Conservation (phyloP, 805 yeast genomes). For the Trichomonascus vanleenenianus region DNA sequence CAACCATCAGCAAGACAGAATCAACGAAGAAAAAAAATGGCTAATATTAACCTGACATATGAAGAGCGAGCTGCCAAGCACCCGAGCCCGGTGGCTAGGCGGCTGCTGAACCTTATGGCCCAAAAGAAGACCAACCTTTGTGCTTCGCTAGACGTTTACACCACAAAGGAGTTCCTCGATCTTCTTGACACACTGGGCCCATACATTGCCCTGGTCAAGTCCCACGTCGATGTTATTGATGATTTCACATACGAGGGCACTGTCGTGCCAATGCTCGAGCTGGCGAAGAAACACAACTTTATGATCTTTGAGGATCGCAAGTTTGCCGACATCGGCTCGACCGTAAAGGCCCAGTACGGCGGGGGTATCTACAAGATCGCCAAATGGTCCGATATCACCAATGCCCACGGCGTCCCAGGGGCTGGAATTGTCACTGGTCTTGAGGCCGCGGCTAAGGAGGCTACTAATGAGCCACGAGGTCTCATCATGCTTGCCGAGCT, state of each 20-base stretch:
- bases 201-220: conserved; percentile 81
- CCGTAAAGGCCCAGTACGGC: conserved; percentile 88
- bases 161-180: conserved; percentile 64
- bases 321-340: conserved; percentile 97
- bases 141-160: conserved; percentile 86
- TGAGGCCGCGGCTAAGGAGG: conserved; percentile 64
- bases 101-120: conserved; percentile 68
- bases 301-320: conserved; percentile 94
- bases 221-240: conserved; percentile 88
- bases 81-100: conserved; percentile 69
- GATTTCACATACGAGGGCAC: conserved; percentile 83
- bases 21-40: conserved; percentile 2
- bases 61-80: conserved; percentile 63
- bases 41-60: conserved; percentile 35
- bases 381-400: conserved; percentile 93
- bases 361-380: conserved; percentile 88
- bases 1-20: not conserved
- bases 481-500: conserved; percentile 91
- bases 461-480: conserved; percentile 64
- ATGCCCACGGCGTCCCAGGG: conserved; percentile 97
- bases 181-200: conserved; percentile 84
- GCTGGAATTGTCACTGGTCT: conserved; percentile 86
- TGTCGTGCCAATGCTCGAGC: conserved; percentile 58
- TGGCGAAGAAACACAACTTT: conserved; percentile 78
- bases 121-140: conserved; percentile 80